Percentiles rank a stretch among this genome's conserved stretches.
These are phyloP conservation scores for Trypanosoma cruzi DNA, from an alignment of 208 protist genomes.

Conservation along the genomic window DNA sequence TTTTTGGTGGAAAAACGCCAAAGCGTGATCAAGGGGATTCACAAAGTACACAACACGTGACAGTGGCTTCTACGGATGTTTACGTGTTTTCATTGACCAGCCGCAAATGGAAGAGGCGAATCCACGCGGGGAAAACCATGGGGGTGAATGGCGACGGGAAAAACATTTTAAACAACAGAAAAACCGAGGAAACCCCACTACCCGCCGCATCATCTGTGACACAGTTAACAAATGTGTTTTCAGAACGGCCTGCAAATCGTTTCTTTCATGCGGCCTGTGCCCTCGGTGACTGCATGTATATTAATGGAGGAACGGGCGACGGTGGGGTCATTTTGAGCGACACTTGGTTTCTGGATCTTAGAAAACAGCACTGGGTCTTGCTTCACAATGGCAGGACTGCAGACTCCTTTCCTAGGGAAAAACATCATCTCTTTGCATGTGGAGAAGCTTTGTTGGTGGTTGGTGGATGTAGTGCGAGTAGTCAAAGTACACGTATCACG, in stretches of 20 bases:
- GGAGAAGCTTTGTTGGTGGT: conserved; percentile 73
- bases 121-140: conserved; percentile 20
- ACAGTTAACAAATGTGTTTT: conserved; percentile 1
- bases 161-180: not conserved
- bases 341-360: conserved; percentile 74
- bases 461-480: conserved; percentile 63
- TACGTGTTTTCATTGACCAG: conserved; percentile 71
- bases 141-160: not conserved
- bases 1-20: conserved; percentile 70
- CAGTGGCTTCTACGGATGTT: conserved; percentile 39
- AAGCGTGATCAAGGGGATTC: conserved; percentile 17
- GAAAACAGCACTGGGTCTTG: conserved; percentile 45
- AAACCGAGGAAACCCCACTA: not conserved
- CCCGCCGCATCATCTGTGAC: not conserved
- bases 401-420: conserved; percentile 65
- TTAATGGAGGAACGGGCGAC: conserved; percentile 63
- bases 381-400: conserved; percentile 62
- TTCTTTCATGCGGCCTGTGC: conserved; percentile 70
- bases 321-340: conserved; percentile 44
- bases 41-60: not conserved
- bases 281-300: conserved; percentile 55
- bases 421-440: conserved; percentile 70
- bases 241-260: conserved; percentile 33
- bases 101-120: conserved; percentile 45
- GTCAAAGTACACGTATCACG: conserved; percentile 38